Base-by-base conservation (phyloP, 495 filamentous ascomycete genomes). In the Penicillium canescens region DNA sequence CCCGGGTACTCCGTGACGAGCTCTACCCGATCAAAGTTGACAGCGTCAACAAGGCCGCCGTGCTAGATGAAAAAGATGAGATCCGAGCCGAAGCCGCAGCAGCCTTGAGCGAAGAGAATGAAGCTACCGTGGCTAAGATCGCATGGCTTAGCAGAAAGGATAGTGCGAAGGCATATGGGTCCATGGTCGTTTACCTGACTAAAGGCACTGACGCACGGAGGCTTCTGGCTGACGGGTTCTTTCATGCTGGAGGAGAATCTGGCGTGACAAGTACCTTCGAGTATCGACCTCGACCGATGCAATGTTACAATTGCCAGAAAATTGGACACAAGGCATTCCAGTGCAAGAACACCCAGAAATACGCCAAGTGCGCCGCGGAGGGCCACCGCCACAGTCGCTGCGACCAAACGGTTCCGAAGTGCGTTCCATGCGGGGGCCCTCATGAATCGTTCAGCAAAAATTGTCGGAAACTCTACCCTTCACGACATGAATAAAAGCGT, bases 61-160 rank as follows among this genome's bases (percentile, higher is more conserved):
- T 70, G 0, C 54, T 71, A 24, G 60, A 70, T 39, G 37, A 62
- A 16, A 59, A 59, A 0, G 7, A 50, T 51, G 53, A 52, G 6
- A 53, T 59, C 37, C 49, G 18, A 11, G 33, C 50, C 0, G 58
- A 39, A 54, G 64, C 61, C 0, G 21, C 50, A 2, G 61, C 24
- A 28, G 64, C 52, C 41, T 28, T 67, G 2, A 42, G 61, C 14
- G 54, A 62, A 36, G 61, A 67, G 42, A 62, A 67, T 9, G 46
- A 60, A 36, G 11, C 40, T 9, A 62, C 50, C 5, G 54, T 67
- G 10, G 61, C 61, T 1, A 67, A 61, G 33, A 61, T 67, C 12
- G 18, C 53, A 24, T 71, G 61, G 69, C 69, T 72, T n/a, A 71
- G 63, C 50, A 67, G 40, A 1, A 69, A 66, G 53, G 59, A 71